These are phyloP conservation scores for Hypseocharis bilobata DNA, from an alignment of 441 rosid genomes.

Conservation along the genomic window DNA sequence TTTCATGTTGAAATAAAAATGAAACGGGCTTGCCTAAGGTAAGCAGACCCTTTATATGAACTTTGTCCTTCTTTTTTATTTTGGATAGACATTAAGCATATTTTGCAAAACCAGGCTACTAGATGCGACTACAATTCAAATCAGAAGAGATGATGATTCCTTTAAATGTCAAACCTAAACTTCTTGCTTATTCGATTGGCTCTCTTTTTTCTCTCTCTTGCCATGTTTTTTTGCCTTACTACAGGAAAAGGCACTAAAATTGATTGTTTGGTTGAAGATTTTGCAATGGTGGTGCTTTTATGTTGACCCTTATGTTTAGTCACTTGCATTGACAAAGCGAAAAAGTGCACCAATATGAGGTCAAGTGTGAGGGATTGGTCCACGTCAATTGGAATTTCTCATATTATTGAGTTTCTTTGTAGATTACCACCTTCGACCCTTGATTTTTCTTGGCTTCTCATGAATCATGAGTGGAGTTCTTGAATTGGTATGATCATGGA, in stretches of 20 bases:
- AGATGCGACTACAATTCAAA: too few species aligned
- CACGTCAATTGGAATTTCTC: too few species aligned
- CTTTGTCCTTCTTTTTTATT: not conserved
- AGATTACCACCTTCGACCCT: not conserved
- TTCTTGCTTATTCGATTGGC: too few species aligned
- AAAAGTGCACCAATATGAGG: not conserved
- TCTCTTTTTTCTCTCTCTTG: not conserved
- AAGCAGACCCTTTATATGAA: not conserved
- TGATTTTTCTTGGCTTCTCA: not conserved
- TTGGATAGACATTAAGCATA: not conserved
- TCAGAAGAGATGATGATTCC: too few species aligned
- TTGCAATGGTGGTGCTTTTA: not conserved
- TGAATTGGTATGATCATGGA: too few species aligned
- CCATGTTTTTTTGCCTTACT: not conserved
- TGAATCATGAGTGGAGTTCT: not conserved
- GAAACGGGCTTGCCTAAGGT: not conserved
- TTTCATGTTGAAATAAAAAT: not conserved
- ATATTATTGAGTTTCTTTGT: not conserved
- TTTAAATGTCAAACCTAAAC: too few species aligned
- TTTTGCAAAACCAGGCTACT: too few species aligned
- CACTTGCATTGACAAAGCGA: not conserved
- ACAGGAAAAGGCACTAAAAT: not conserved
- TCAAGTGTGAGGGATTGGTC: not conserved
- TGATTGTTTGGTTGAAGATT: not conserved
- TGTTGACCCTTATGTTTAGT: not conserved